Evolutionary conservation across 2,329 filamentous ascomycete genomes (phyloP), one percentile per base, ranked within the genome.

Genomic region (Fusarium metavorans): DNA sequence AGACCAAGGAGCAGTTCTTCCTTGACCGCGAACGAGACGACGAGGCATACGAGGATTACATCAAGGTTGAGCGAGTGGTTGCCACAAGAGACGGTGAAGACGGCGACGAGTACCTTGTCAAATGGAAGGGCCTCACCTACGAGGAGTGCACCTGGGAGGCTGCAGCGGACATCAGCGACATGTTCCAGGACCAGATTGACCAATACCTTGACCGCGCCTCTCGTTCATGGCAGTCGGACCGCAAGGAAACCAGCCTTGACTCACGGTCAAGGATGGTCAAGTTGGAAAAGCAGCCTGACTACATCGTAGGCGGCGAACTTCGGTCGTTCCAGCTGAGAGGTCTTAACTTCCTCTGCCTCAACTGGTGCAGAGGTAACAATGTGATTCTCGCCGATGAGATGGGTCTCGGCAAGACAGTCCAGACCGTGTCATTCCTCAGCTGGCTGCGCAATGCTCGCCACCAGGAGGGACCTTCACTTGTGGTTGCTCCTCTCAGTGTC

Each of bases 381-480:
- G 97, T 98, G 80, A 98, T 99, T 78, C 89, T 99, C 63, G 97
- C 97, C 58, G 97, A 99, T 81, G 97, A 99, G 84, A 99, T 99
- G 97, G 97, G 97, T 78, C 88, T 99, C 16, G 97, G 97, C 32
- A 99, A 99, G 85, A 99, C 97, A 0, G 97, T 99, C 0, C 97
- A 99, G 84, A 98, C 96, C 0, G 95, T 99, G 32, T 92, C 96
- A 0, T 98, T 98, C 82, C 93, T 99, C 83, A 98, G 96, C 81
- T 99, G 97, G 96, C 88, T 99, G 70, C 94, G 95, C 64, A 96
- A 98, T 83, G 92, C 95, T 68, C 92, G 96, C 76, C 89, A 89
- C 59, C 97, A 99, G 82, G 94, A 98, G 83, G 97, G 97, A 0
- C 97, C 97, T 0, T 98, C 98, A 80, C 91, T 99, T 50, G 96